A percentile compares a stretch with the other conserved stretches of the same genome.
Conservation (phyloP, 176 grass and related monocot species). For the Saccharum spontaneum region DNA sequence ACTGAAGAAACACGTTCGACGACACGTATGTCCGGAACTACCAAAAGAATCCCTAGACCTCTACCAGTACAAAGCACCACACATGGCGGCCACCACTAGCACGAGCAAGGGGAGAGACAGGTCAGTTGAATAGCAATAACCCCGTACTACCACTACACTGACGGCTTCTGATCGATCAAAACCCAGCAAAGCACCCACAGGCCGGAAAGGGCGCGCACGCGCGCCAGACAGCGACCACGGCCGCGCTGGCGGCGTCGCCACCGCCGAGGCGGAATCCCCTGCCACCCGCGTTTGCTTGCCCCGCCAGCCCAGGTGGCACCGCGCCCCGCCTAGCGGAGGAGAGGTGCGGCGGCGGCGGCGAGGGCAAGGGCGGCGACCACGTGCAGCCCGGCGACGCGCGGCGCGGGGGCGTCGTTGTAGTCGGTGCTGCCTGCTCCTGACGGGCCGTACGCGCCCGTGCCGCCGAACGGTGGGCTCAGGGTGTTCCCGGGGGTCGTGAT, state of each 20-base stretch:
- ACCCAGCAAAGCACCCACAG: background rate
- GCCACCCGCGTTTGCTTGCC: background rate
- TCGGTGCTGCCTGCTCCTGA: conserved; percentile 27
- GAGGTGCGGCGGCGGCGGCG: background rate
- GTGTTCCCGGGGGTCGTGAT: conserved; percentile 11
- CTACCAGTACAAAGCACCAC: background rate
- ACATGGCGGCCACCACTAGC: conserved; percentile 16
- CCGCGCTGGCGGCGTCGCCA: too few relatives aligned
- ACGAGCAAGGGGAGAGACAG: background rate
- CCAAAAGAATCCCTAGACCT: conserved; percentile 42
- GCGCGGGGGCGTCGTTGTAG: conserved; percentile 22
- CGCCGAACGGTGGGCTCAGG: conserved; percentile 45
- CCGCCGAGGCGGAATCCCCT: background rate
- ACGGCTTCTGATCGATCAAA: conserved; percentile 26
- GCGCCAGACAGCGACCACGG: background rate
- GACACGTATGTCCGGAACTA: conserved; percentile 24
- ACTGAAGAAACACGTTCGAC: background rate
- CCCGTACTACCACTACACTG: background rate
- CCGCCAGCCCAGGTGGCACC: background rate
- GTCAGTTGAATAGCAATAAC: background rate
- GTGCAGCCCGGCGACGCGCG: background rate
- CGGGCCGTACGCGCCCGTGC: conserved; percentile 45
- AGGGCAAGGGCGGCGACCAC: background rate
- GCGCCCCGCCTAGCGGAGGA: background rate
- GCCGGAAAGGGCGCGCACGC: background rate